Evolutionary conservation across 2,329 filamentous ascomycete genomes (phyloP).

Genomic region (Aspergillus viridinutans): DNA sequence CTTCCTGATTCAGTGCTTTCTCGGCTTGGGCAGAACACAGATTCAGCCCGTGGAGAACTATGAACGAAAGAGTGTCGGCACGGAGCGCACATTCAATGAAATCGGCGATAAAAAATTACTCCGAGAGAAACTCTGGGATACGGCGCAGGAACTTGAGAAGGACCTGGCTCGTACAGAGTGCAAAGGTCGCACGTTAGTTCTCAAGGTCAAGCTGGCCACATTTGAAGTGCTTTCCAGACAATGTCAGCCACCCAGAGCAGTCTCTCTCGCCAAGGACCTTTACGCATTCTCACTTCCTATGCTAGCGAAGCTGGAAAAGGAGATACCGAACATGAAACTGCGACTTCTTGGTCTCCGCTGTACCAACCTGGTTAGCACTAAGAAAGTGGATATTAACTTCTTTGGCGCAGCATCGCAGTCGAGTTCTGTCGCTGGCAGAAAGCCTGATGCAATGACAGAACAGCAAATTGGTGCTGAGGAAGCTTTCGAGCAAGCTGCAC

Average conservation of each 20-base stretch:
- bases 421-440: constrained; percentile 13
- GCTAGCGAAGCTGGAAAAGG: constrained; percentile 75
- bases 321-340: constrained; percentile 72
- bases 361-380: constrained; percentile 81
- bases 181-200: constrained; percentile 83
- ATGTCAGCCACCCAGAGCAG: constrained; percentile 63
- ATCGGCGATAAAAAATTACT: constrained; percentile 65
- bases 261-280: constrained; percentile 72
- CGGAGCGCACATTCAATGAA: constrained; percentile 85
- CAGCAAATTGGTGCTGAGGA: constrained; percentile 69
- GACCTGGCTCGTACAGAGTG: constrained; percentile 75
- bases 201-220: constrained; percentile 92
- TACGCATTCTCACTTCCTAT: constrained; percentile 80
- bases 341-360: constrained; percentile 85
- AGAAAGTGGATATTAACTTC: constrained; percentile 75
- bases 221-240: constrained; percentile 90
- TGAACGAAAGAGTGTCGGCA: constrained; percentile 89
- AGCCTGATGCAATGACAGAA: constrained; percentile 32
- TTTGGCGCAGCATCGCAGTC: constrained; percentile 54
- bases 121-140: constrained; percentile 71
- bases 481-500: constrained; percentile 59
- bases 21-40: constrained; percentile 80
- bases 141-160: constrained; percentile 79
- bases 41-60: constrained; percentile 85
- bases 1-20: constrained; percentile 77